A percentile compares a stretch with the other conserved stretches of the same genome.
Evolutionary conservation across 495 filamentous ascomycete species (phyloP).

Genomic region (Talaromyces ruber): DNA sequence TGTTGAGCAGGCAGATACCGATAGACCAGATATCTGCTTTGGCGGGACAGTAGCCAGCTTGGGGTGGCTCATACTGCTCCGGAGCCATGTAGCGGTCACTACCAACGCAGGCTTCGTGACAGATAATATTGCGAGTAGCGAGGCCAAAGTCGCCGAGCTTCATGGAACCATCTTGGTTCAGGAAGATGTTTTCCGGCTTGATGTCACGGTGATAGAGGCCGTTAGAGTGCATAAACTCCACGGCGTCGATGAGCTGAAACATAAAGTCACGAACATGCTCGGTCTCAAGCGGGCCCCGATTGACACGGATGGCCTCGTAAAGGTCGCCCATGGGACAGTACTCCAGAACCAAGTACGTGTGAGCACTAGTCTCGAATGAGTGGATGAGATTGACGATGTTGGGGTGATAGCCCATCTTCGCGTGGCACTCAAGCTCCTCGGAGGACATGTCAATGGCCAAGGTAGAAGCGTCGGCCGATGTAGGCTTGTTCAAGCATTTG

Average conservation of each 20-base stretch:
- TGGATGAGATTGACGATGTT: slow-evolving; percentile 92
- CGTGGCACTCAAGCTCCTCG: slow-evolving; percentile 80
- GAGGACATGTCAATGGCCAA: slow-evolving; percentile 70
- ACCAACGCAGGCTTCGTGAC: slow-evolving; percentile 81
- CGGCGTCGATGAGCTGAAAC: slow-evolving; percentile 83
- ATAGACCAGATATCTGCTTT: slow-evolving; percentile 96
- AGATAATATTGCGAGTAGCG: slow-evolving; percentile 79
- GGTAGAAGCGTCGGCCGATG: slow-evolving; percentile 45
- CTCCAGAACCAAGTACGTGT: slow-evolving; percentile 89
- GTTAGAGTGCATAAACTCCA: slow-evolving; percentile 83
- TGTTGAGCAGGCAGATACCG: slow-evolving; percentile 90
- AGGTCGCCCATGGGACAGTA: slow-evolving; percentile 95
- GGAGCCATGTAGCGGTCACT: slow-evolving; percentile 99
- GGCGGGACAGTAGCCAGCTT: slow-evolving; percentile 81
- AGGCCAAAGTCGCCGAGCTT: slow-evolving; percentile 97
- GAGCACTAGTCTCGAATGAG: slow-evolving; percentile 83
- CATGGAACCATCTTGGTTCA: slow-evolving; percentile 75
- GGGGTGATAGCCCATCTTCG: slow-evolving; percentile 65
- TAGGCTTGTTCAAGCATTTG: slow-evolving; percentile 81
- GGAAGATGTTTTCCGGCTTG: slow-evolving; percentile 99
- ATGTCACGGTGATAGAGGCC: slow-evolving; percentile 96
- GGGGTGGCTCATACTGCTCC: slow-evolving; percentile 86
- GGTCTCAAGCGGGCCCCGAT: slow-evolving; percentile 82
- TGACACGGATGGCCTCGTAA: slow-evolving; percentile 90
- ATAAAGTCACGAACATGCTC: slow-evolving; percentile 96